phyloP scores from a whole-genome alignment of 805 yeast species.

The Zygosaccharomyces bisporus region DNA sequence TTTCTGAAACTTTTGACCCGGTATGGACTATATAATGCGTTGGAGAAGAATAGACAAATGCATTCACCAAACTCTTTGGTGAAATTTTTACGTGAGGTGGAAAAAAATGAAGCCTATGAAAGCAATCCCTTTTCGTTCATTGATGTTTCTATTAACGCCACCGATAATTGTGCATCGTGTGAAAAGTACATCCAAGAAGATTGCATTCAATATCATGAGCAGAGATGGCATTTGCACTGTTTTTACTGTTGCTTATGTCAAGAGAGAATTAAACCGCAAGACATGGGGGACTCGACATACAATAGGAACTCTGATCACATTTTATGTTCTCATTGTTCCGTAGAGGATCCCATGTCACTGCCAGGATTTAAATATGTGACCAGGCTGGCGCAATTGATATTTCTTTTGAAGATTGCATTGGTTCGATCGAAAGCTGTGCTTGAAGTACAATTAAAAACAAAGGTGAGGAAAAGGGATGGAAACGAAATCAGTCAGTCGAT shows the following conservation, averaged over 20 bases:
- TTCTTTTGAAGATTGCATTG: slow-evolving; percentile 77
- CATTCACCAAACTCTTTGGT: slow-evolving; percentile 61
- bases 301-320: slow-evolving; percentile 39
- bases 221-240: slow-evolving; percentile 82
- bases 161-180: slow-evolving; percentile 75
- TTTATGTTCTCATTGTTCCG: slow-evolving; percentile 61
- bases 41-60: slow-evolving; percentile 57
- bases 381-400: slow-evolving; percentile 68
- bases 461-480: slow-evolving; percentile 10
- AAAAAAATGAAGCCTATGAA: slow-evolving; percentile 42
- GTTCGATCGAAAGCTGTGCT: slow-evolving; percentile 66
- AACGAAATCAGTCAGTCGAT: slow-evolving; percentile 18
- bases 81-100: slow-evolving; percentile 53
- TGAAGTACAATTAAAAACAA: slow-evolving; percentile 36
- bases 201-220: slow-evolving; percentile 59
- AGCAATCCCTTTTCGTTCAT: slow-evolving; percentile 40
- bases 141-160: slow-evolving; percentile 53
- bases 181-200: slow-evolving; percentile 74
- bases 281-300: slow-evolving; percentile 47
- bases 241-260: slow-evolving; percentile 61
- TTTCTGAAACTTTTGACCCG: slow-evolving; percentile 81
- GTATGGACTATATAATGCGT: slow-evolving; percentile 70
- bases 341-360: slow-evolving; percentile 45
- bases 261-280: slow-evolving; percentile 37
- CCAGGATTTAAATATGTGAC: slow-evolving; percentile 61